phyloP scores from a whole-genome alignment of 1,284 basidiomycete species.

The Vanrija humicola region DNA sequence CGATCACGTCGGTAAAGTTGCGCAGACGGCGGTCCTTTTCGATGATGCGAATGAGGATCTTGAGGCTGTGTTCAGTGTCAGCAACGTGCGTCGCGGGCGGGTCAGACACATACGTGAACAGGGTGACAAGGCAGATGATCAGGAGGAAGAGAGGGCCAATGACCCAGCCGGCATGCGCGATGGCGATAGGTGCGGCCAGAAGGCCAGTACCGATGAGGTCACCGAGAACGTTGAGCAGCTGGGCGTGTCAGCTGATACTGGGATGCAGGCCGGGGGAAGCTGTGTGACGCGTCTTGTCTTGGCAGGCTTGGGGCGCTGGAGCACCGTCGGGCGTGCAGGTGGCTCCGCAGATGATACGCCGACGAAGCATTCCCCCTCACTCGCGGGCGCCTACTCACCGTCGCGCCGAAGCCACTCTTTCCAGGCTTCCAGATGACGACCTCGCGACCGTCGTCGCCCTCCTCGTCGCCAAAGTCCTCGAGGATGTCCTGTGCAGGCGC shows the following conservation, averaged over 20 bases:
- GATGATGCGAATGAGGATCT: conserved; percentile 43
- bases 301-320: too few relatives aligned
- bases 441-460: conserved; percentile 22
- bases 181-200: conserved; percentile 79
- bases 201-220: conserved; percentile 83
- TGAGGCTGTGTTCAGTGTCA: conserved; percentile 25
- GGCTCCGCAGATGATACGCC: not conserved
- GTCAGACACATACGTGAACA: conserved; percentile 67
- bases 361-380: too few relatives aligned
- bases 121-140: conserved; percentile 69
- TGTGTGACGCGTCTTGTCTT: too few relatives aligned
- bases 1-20: conserved; percentile 43
- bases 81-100: not conserved
- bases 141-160: conserved; percentile 66
- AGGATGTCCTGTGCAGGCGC: not conserved
- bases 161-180: conserved; percentile 82
- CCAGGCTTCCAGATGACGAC: conserved; percentile 49
- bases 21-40: conserved; percentile 39
- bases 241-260: not conserved
- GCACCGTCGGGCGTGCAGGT: too few relatives aligned
- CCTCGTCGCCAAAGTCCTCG: conserved; percentile 9
- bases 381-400: conserved; percentile 53
- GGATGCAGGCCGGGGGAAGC: too few relatives aligned
- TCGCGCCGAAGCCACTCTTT: conserved; percentile 72
- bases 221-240: conserved; percentile 82